phyloP scores from a whole-genome alignment of 2,329 filamentous ascomycete genomes.

The Penicillium sp. region DNA sequence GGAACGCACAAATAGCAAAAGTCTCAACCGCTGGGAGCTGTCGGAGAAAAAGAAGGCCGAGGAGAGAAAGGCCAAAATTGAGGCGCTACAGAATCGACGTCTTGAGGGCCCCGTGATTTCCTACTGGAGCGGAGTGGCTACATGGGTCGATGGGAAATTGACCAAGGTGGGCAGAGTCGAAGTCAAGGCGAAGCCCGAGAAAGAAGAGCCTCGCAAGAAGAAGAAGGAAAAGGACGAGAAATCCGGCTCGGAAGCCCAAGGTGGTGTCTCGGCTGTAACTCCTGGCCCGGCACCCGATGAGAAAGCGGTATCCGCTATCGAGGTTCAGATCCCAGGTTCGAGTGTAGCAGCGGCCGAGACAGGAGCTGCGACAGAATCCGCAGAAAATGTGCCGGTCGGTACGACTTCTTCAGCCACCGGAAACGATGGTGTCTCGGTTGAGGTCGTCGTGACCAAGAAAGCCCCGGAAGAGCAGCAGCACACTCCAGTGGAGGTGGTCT shows the following conservation, averaged over 20 bases:
- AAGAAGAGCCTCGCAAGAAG: conserved; percentile 27
- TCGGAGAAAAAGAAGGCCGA: conserved; percentile 84
- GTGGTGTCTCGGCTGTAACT: conserved; percentile 3
- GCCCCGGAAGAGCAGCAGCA: no score
- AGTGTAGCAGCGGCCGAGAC: no score
- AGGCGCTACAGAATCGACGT: conserved; percentile 79
- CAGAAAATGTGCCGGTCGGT: no score
- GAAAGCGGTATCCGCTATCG: no score
- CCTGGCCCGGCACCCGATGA: neutral
- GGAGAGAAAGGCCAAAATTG: conserved; percentile 73
- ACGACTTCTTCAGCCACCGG: no score
- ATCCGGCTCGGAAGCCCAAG: conserved; percentile 16
- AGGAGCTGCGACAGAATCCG: no score
- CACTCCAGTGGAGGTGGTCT: no score
- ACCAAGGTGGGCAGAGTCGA: conserved; percentile 63
- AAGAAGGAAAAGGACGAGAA: conserved; percentile 28
- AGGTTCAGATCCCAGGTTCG: no score
- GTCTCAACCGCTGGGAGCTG: conserved; percentile 86
- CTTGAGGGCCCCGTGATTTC: conserved; percentile 84
- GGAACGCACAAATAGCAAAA: conserved; percentile 83
- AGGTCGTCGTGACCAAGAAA: no score
- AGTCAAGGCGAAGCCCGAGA: conserved; percentile 31
- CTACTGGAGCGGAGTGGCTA: conserved; percentile 86
- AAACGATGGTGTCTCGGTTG: no score
- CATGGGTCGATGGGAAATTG: conserved; percentile 71